These are phyloP conservation scores for Globisporangium middletonii DNA, from an alignment of 352 stramenopile genomes.

Conservation along the genomic window DNA sequence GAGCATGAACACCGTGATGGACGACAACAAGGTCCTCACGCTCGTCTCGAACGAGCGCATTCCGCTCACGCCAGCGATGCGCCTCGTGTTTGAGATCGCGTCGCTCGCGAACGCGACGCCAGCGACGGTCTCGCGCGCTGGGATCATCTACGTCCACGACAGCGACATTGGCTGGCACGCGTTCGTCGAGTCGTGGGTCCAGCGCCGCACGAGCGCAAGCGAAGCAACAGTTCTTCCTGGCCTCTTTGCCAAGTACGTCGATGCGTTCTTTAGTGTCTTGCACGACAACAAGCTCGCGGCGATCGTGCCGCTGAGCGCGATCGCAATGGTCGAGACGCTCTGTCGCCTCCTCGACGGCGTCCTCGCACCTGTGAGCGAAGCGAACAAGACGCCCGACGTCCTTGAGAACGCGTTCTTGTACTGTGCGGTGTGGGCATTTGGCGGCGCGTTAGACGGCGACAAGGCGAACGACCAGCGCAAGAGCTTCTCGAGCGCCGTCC, in stretches of 20 bases:
- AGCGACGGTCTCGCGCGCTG: constrained; percentile 94
- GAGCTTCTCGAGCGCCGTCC: constrained; percentile 53
- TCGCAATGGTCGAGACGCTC: constrained; percentile 86
- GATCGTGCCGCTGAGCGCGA: constrained; percentile 45
- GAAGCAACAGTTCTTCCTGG: constrained; percentile 83
- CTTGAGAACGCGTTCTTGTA: constrained; percentile 96
- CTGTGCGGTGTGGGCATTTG: constrained; percentile 94
- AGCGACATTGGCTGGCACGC: constrained; percentile 89
- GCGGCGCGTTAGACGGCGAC: constrained; percentile 89
- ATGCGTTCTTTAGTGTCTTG: constrained; percentile 71
- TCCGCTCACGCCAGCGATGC: constrained; percentile 93
- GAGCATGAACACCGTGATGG: constrained; percentile 91
- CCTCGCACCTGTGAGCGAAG: constrained; percentile 59
- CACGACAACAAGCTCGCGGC: constrained; percentile 52
- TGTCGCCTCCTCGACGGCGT: constrained; percentile 94
- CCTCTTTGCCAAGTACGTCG: constrained; percentile 94
- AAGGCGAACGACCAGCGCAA: constrained; percentile 51
- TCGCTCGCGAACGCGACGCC: constrained; percentile 95
- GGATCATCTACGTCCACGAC: constrained; percentile 97
- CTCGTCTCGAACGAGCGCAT: constrained; percentile 97
- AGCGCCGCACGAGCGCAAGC: constrained; percentile 62
- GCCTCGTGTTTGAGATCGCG: constrained; percentile 97
- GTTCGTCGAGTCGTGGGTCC: constrained; percentile 93
- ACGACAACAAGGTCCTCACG: constrained; percentile 94
- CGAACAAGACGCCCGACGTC: constrained; percentile 80